Percentiles rank a stretch among this genome's conserved stretches.
Evolutionary conservation across 2,329 filamentous ascomycete genomes (phyloP).

Genomic region (Colletotrichum sp.): DNA sequence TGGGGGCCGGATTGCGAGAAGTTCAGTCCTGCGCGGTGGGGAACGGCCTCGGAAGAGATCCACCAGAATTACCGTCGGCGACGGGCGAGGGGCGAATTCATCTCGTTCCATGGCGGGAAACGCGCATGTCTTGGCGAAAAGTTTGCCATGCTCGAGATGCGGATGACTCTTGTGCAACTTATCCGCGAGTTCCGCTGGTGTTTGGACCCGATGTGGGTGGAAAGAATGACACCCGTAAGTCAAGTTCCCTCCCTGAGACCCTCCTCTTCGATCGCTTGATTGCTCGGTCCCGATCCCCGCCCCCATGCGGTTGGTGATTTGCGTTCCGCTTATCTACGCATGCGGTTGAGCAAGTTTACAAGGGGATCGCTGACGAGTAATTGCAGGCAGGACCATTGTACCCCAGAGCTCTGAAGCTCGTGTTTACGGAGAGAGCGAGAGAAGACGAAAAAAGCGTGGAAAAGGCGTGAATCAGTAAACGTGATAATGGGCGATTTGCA

Average conservation of each 20-base stretch:
- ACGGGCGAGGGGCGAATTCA: conserved; percentile 41
- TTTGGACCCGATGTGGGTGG: conserved; percentile 34
- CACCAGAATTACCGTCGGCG: conserved; percentile 36
- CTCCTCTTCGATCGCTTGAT: not conserved
- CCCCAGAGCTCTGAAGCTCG: conserved; percentile 6
- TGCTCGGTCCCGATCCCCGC: not conserved
- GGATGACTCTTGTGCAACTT: conserved; percentile 36
- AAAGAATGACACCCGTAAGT: conserved; percentile 38
- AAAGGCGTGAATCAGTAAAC: not conserved
- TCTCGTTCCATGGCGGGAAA: conserved; percentile 45
- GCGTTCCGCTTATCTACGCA: not conserved
- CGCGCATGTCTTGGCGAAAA: conserved; percentile 45
- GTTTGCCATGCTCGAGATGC: conserved; percentile 42
- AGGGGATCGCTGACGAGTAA: not conserved
- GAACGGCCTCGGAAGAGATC: conserved; percentile 36
- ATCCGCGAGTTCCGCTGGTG: conserved; percentile 31
- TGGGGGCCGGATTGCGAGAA: conserved; percentile 37
- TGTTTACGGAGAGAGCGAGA: conserved; percentile 1
- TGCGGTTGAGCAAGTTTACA: not conserved
- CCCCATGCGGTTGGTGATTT: not conserved
- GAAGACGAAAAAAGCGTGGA: not conserved
- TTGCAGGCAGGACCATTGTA: conserved; percentile 16
- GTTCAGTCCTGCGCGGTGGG: conserved; percentile 46
- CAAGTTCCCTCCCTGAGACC: not conserved
- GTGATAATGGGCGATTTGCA: not conserved